phyloP scores from a whole-genome alignment of 352 stramenopile species.

The Pythium volutum region DNA sequence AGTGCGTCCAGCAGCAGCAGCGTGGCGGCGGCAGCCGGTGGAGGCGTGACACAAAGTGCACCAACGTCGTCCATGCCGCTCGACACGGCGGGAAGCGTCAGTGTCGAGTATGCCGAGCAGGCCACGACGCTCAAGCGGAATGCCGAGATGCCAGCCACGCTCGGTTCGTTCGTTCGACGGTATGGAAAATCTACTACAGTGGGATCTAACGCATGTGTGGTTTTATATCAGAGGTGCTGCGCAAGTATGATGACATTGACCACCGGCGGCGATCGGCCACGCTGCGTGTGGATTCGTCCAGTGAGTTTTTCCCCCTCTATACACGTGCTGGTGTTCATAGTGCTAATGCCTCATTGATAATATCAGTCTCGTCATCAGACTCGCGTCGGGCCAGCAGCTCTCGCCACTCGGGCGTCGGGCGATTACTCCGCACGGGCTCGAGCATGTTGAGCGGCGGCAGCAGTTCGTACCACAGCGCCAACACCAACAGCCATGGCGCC shows the following conservation, averaged over 20 bases:
- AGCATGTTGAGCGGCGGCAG: slow-evolving; percentile 29
- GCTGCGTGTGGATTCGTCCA: slow-evolving; percentile 48
- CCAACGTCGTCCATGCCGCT: background rate
- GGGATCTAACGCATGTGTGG: background rate
- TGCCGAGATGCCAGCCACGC: slow-evolving; percentile 16
- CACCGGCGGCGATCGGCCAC: slow-evolving; percentile 50
- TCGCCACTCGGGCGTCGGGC: slow-evolving; percentile 59
- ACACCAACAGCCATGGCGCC: slow-evolving; percentile 8
- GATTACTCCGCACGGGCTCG: slow-evolving; percentile 46
- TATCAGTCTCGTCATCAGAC: slow-evolving; percentile 40
- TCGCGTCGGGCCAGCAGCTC: slow-evolving; percentile 43
- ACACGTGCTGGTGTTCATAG: background rate
- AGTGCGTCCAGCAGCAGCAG: slow-evolving; percentile 2
- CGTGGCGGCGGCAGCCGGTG: background rate
- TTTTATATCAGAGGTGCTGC: slow-evolving; percentile 29
- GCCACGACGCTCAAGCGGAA: slow-evolving; percentile 17
- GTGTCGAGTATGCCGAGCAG: slow-evolving; percentile 9
- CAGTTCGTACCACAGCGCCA: slow-evolving; percentile 15
- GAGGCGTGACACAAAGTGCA: background rate
- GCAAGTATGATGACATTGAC: slow-evolving; percentile 72
- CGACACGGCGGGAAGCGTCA: background rate
- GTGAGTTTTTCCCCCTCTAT: slow-evolving; percentile 34
- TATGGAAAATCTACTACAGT: background rate
- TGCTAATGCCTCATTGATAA: background rate
- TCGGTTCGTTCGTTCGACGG: slow-evolving; percentile 17